These are phyloP conservation scores for Sphagnum fallax DNA, from an alignment of 228 moss, liverwort and hornwort species.

Conservation along the genomic window DNA sequence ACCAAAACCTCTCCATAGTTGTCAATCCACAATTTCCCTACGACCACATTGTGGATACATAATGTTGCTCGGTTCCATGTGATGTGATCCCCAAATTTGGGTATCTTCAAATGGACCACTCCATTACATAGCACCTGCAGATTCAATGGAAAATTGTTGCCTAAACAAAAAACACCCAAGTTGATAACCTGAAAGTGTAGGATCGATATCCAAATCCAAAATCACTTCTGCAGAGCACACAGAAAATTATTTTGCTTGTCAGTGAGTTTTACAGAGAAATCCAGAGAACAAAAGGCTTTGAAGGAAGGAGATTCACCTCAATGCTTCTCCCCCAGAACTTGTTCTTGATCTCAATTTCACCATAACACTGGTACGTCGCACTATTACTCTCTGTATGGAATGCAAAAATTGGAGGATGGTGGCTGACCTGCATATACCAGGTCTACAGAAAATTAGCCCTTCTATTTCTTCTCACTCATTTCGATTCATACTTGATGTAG, in stretches of 20 bases:
- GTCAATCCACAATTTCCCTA: slow-evolving; percentile 98
- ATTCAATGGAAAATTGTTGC: too few species aligned
- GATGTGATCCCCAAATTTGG: slow-evolving; percentile 78
- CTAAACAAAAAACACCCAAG: too few species aligned
- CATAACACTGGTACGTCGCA: slow-evolving; percentile 65
- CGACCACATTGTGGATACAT: slow-evolving; percentile 96
- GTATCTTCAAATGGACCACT: slow-evolving; percentile 60
- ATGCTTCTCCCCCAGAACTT: slow-evolving; percentile 99
- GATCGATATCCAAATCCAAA: too few species aligned
- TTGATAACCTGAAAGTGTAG: too few species aligned
- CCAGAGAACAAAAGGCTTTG: too few species aligned
- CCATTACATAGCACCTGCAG: slow-evolving; percentile 83
- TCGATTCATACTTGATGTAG: too few species aligned
- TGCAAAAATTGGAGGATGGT: slow-evolving; percentile 94
- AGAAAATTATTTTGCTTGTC: too few species aligned
- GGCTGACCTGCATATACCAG: slow-evolving; percentile 70
- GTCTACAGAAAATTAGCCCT: background rate
- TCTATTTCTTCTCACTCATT: too few species aligned
- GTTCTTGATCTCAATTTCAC: slow-evolving; percentile 94
- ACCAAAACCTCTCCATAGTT: slow-evolving; percentile 92
- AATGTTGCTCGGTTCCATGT: slow-evolving; percentile 89
- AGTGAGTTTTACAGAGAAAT: too few species aligned
- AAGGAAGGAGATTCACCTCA: slow-evolving; percentile 38
- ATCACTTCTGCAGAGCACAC: too few species aligned
- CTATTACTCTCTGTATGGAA: slow-evolving; percentile 67